These are phyloP conservation scores for Linum lewisii DNA, from an alignment of 345 rosid genomes.

Conservation along the genomic window DNA sequence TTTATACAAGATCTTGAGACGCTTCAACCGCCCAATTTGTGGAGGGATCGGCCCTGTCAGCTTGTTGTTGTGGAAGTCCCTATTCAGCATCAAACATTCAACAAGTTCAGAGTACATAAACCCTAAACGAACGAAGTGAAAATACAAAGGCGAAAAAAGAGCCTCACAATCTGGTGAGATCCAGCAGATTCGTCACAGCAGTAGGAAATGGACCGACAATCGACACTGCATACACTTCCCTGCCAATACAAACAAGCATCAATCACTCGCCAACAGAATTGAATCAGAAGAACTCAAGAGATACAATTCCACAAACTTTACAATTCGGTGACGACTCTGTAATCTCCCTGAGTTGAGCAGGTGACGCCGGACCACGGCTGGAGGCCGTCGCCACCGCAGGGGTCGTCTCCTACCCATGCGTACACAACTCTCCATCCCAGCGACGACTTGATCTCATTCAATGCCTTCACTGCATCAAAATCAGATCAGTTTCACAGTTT, in stretches of 20 bases:
- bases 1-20: conserved; percentile 70
- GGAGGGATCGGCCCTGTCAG: conserved; percentile 93
- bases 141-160: not conserved
- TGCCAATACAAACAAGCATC: conserved; percentile 13
- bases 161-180: conserved; percentile 71
- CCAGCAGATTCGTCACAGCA: conserved; percentile 82
- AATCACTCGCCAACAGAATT: not conserved
- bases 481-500: not conserved
- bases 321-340: conserved; percentile 85
- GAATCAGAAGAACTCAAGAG: not conserved
- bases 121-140: not conserved
- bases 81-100: conserved; percentile 14
- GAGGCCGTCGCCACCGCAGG: conserved; percentile 83
- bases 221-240: conserved; percentile 89
- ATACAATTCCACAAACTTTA: conserved; percentile 15
- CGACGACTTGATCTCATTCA: conserved; percentile 93
- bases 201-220: conserved; percentile 94
- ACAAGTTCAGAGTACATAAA: not conserved
- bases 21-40: conserved; percentile 81
- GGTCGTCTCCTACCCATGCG: conserved; percentile 97
- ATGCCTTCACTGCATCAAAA: conserved; percentile 61
- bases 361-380: conserved; percentile 97
- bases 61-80: conserved; percentile 87
- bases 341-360: conserved; percentile 80
- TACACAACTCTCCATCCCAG: conserved; percentile 97